phyloP scores from a whole-genome alignment of 2,329 filamentous ascomycete genomes.

The Fusarium humuli region DNA sequence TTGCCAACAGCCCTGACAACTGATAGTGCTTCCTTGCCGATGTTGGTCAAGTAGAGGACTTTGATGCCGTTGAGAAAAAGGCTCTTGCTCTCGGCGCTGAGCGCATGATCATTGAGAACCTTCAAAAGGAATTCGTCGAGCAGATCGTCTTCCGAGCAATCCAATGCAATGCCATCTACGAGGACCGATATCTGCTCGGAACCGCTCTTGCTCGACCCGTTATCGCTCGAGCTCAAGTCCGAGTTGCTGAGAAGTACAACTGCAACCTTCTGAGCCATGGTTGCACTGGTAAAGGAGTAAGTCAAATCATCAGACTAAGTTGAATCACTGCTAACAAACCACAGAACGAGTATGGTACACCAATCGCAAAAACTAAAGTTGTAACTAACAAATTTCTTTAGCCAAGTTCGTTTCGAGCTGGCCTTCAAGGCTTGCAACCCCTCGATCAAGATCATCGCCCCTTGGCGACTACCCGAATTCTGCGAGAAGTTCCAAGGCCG shows the following conservation, averaged over 20 bases:
- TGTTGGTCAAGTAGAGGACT: conserved; percentile 78
- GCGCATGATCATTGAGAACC: conserved; percentile 66
- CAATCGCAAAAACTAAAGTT: not conserved
- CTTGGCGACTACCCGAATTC: conserved; percentile 78
- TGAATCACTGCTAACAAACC: conserved; percentile 4
- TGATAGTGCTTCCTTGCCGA: conserved; percentile 65
- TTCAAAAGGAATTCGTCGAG: conserved; percentile 78
- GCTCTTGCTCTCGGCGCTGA: conserved; percentile 58
- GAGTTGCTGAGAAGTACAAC: conserved; percentile 52
- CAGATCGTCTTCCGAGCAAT: conserved; percentile 81
- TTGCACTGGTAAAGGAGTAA: conserved; percentile 72
- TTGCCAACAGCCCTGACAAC: conserved; percentile 11
- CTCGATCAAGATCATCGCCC: conserved; percentile 77
- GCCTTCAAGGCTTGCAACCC: conserved; percentile 63
- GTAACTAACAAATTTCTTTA: conserved; percentile 29
- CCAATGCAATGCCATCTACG: conserved; percentile 60
- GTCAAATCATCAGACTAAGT: not conserved
- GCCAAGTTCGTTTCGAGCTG: conserved; percentile 56
- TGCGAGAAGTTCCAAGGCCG: conserved; percentile 70
- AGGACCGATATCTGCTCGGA: conserved; percentile 59
- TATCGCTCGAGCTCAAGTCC: conserved; percentile 66
- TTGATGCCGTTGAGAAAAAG: conserved; percentile 75
- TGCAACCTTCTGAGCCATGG: conserved; percentile 60
- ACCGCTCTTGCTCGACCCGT: conserved; percentile 73
- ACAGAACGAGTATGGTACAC: conserved; percentile 47